Conservation (phyloP, 495 filamentous ascomycete genomes). For the Neurospora africana region DNA sequence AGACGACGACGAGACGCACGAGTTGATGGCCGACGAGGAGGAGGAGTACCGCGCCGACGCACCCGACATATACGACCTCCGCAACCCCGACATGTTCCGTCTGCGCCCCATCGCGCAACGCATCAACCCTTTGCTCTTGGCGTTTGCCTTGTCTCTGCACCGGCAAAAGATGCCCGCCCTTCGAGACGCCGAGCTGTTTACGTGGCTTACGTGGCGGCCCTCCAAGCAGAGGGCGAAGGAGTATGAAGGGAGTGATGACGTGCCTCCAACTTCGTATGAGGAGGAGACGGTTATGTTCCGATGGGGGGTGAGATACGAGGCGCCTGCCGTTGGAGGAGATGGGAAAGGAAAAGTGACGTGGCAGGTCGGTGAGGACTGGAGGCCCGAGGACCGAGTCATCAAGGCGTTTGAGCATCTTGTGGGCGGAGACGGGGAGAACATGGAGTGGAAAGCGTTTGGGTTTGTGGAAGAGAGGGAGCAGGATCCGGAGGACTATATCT, state of each 20-base stretch:
- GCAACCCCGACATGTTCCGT: conserved; percentile 20
- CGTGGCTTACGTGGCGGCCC: conserved; percentile 15
- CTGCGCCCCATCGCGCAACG: conserved; percentile 14
- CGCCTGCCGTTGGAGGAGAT: conserved; percentile 1
- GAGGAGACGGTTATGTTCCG: conserved; percentile 2
- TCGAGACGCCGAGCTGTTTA: conserved; percentile 16
- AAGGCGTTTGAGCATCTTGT: conserved; percentile 7
- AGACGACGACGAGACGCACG: conserved; percentile 14
- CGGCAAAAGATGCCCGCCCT: conserved; percentile 6
- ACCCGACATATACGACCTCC: neutral
- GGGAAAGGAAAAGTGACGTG: conserved; percentile 9
- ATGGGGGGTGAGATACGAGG: conserved; percentile 8
- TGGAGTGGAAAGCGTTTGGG: neutral
- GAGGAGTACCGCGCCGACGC: conserved; percentile 3
- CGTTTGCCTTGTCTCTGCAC: conserved; percentile 10
- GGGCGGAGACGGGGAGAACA: conserved; percentile 2
- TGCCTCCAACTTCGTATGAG: neutral
- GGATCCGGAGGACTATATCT: neutral
- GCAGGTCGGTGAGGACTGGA: conserved; percentile 11
- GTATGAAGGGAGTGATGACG: conserved; percentile 4
- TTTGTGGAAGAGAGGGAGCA: neutral
- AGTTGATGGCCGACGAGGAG: conserved; percentile 13
- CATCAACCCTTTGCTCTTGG: conserved; percentile 17
- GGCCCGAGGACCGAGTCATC: conserved; percentile 2
- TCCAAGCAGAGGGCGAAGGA: conserved; percentile 8